Conservation (phyloP, 305 asterid species). For the Fraxinus velutina region DNA sequence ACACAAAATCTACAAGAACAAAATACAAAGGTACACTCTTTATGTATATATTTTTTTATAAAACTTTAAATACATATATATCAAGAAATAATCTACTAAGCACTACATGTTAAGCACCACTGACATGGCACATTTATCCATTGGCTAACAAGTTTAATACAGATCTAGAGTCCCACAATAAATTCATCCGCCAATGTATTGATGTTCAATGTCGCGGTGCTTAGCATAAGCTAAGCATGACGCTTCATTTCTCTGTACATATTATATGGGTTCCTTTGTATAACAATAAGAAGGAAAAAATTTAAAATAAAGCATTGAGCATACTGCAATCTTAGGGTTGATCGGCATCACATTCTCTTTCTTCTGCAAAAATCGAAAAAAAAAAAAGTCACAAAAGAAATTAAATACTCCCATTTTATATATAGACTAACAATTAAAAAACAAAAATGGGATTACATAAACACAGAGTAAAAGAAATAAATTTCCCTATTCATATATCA, state of each 20-base stretch:
- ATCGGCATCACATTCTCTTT: slow-evolving; percentile 56
- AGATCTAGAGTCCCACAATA: not conserved
- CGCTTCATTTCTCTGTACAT: not conserved
- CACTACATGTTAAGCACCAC: not conserved
- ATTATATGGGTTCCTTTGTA: not conserved
- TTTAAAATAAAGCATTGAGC: slow-evolving; percentile 8
- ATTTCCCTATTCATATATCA: not conserved
- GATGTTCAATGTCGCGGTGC: not conserved
- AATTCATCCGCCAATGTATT: not conserved
- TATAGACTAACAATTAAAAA: not conserved
- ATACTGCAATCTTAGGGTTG: slow-evolving; percentile 68
- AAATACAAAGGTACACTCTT: slow-evolving; percentile 1
- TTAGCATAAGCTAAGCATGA: not conserved
- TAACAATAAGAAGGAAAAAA: not conserved
- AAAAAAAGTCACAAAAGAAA: not conserved
- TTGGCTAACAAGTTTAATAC: not conserved
- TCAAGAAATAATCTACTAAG: not conserved
- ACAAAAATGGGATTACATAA: not conserved
- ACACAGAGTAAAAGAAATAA: not conserved
- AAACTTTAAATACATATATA: not conserved
- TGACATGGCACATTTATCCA: not conserved
- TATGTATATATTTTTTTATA: not conserved
- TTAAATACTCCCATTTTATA: not conserved
- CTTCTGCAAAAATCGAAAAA: slow-evolving; percentile 36
- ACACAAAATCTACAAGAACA: not conserved